Evolutionary conservation across 1,284 basidiomycete species (phyloP).

Genomic region (Mycena sp.): DNA sequence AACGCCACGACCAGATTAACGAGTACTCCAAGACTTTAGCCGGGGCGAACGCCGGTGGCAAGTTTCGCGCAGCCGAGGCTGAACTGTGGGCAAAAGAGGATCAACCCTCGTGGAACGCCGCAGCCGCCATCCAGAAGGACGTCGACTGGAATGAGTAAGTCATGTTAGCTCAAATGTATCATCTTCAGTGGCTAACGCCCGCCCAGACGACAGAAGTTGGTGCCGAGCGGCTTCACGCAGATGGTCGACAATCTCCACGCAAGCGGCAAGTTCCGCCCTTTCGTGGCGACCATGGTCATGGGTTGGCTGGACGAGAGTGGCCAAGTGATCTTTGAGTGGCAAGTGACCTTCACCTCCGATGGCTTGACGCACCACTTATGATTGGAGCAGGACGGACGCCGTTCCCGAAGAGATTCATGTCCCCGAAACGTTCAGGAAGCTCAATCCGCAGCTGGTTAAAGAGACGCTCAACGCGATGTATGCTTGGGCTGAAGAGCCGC

Average conservation of each 20-base stretch:
- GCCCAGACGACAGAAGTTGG: neutral
- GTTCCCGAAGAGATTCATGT: neutral
- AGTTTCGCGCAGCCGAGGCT: no score
- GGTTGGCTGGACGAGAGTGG: no score
- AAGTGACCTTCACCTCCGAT: no score
- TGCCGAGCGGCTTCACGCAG: neutral
- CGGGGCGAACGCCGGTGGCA: neutral
- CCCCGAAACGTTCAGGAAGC: neutral
- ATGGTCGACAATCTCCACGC: neutral
- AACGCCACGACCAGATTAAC: neutral
- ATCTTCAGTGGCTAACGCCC: neutral
- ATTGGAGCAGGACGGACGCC: neutral
- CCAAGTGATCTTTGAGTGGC: neutral
- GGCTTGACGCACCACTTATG: neutral
- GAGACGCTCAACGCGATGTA: neutral
- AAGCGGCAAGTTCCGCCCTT: neutral
- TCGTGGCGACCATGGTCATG: no score
- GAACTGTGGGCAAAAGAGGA: neutral
- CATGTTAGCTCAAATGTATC: neutral
- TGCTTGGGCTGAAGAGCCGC: neutral
- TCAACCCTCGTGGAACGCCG: neutral
- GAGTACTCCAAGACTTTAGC: neutral
- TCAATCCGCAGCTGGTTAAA: neutral
- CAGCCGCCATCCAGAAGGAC: neutral
- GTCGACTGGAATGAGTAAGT: constrained; percentile 12